phyloP scores from a whole-genome alignment of 208 protist genomes.

The Acanthamoeba triangularis region DNA sequence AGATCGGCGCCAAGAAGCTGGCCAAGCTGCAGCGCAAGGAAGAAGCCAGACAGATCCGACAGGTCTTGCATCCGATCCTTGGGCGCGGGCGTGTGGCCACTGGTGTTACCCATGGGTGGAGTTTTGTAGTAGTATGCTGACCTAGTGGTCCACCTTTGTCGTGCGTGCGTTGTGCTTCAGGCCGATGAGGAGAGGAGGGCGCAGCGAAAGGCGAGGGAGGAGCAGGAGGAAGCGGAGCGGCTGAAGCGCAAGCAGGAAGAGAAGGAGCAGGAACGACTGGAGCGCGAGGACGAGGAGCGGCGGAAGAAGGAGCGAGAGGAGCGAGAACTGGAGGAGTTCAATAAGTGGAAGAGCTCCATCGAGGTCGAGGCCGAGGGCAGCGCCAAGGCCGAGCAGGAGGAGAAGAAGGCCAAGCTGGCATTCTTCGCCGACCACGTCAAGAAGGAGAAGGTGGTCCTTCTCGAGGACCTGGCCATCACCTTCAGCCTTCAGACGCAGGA shows the following conservation, averaged over 20 bases:
- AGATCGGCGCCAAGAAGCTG: constrained; percentile 38
- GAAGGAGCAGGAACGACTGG: constrained; percentile 4
- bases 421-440: constrained; percentile 18
- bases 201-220: constrained; percentile 3
- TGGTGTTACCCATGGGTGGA: no score
- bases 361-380: constrained; percentile 10
- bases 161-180: not conserved
- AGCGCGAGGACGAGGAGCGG: constrained; percentile 31
- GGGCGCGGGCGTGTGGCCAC: no score
- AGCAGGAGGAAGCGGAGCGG: constrained; percentile 3
- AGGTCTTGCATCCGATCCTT: no score
- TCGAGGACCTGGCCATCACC: constrained; percentile 18
- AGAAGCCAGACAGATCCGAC: not conserved
- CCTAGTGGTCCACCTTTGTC: no score
- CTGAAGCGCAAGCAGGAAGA: not conserved
- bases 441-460: constrained; percentile 21
- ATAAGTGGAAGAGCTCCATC: constrained; percentile 15
- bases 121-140: no score
- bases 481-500: constrained; percentile 54
- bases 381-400: constrained; percentile 20
- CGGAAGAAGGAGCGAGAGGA: constrained; percentile 3
- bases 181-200: not conserved
- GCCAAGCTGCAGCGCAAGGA: constrained; percentile 32
- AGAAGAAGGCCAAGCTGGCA: not conserved
- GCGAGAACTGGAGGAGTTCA: constrained; percentile 27